Evolutionary conservation across 2,329 filamentous ascomycete genomes (phyloP).

Genomic region (Penicillium sp.): DNA sequence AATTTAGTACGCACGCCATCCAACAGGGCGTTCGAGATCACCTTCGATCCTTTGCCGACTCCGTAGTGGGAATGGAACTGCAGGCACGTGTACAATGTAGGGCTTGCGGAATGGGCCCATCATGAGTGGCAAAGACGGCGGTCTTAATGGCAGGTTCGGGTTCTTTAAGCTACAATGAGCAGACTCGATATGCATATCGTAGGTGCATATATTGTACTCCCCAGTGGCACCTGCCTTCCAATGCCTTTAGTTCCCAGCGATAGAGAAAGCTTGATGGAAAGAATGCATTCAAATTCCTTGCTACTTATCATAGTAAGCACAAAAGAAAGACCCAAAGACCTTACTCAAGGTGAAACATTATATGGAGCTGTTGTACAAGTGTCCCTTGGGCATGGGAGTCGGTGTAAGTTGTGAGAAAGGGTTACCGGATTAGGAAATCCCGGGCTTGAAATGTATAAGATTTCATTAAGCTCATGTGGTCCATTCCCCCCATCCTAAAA

Average conservation of each 20-base stretch:
- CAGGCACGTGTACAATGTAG: neutral
- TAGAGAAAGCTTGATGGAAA: slow-evolving; percentile 11
- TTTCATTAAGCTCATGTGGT: slow-evolving; percentile 5
- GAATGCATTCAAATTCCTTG: neutral
- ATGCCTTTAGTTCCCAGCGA: slow-evolving; percentile 1
- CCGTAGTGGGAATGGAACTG: neutral
- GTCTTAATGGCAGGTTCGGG: neutral
- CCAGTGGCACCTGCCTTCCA: neutral
- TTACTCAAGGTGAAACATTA: neutral
- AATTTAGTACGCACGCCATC: neutral
- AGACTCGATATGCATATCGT: neutral
- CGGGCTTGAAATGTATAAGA: slow-evolving; percentile 8
- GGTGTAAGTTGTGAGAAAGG: slow-evolving; percentile 5
- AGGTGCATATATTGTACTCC: neutral
- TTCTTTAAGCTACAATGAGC: neutral
- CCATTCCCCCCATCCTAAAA: slow-evolving; percentile 9
- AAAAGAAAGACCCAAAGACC: neutral
- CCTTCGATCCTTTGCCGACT: slow-evolving; percentile 1
- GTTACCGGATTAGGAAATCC: slow-evolving; percentile 21
- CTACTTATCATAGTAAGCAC: neutral
- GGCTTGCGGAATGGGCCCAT: neutral
- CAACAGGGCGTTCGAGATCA: slow-evolving; percentile 13
- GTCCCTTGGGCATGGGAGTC: neutral
- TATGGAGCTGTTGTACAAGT: neutral
- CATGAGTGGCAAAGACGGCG: neutral